Evolutionary conservation across 305 asterid species (phyloP), one percentile per base, ranked within the genome.

Genomic region (Withania somnifera): DNA sequence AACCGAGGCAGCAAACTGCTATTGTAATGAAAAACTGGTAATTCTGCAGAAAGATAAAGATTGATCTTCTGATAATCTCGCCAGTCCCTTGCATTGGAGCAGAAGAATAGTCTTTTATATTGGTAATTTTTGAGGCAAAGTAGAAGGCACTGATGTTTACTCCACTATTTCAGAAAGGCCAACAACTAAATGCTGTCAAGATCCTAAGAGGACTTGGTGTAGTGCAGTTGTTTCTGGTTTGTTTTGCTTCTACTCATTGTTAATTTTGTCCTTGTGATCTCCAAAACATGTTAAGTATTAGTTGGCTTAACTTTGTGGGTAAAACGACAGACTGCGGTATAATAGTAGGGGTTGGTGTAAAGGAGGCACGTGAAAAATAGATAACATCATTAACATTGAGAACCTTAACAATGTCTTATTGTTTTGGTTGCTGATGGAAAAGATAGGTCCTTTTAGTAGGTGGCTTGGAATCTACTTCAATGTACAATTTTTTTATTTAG

Each of bases 31-130:
- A 91, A 86, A 30, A 82, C 47, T 89, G 95, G 77, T 86, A 86
- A 86, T 89, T 86, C 58, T 90, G 88, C 4, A 95, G 87, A 87
- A 93, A 87, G 32, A 89, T 84, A 81, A 88, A 90, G 85, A 95
- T 82, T 73, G 99, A 92, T 88, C 58, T 91, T 84, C 98, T 88
- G 56, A 90, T 79, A 78, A 92, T 92, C 77, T 82, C 89, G 58
- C 57, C 40, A 22, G 93, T 68, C 32, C 69, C 88, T 40, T 67
- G 93, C 92, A 84, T 88, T 22, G 89, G 75, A 71, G 60, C 51
- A 64, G 84, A 45, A 20, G 88, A 52, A 36, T 40, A 38, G 82
- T 76, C 67, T 81, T 88, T 78, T 84, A 79, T 6, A 42, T 8
- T 3, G 20, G 10, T 42, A 22, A 13, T 40, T 57, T 9, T 20